Evolutionary conservation across 2,329 filamentous ascomycete species (phyloP), one percentile per base, ranked within the genome.

Genomic region (Rutstroemia sp.): DNA sequence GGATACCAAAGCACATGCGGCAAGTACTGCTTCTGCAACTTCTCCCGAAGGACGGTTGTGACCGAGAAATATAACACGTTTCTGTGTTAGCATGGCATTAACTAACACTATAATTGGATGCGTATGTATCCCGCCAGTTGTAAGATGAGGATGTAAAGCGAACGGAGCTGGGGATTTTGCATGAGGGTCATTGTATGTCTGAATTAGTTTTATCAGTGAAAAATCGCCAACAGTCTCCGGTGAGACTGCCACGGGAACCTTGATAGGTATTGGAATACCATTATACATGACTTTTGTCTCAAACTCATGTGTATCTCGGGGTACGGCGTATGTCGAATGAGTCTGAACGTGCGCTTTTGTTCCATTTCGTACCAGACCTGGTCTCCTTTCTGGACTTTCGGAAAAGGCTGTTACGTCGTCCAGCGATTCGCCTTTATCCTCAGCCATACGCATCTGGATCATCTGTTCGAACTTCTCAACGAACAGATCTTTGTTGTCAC

Each of bases 221-320:
- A 99, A 99, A 73, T 99, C 94, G 60, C 94, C 94, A 16, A 99
- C 94, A 0, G 89, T 96, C 75, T 99, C 94, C 2, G 92, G 89
- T 76, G 92, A 92, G 57, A 95, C 82, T 10, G 94, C 92, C 3
- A 92, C 92, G 0, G 94, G 94, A 7, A 99, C 87, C 73, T 97
- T 97, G 74, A 99, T 90, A 1, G 94, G 94, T 27, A 99, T 92
- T 0, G 92, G 92, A 56, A 97, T 94, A 61, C 91, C 90, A 73
- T 96, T 95, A 75, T 99, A 99, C 68, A 92, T 83, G 66, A 99
- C 90, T 67, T 86, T 90, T 63, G 89, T 95, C 75, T 97, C 94
- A 68, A 96, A 97, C 72, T 99, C 94, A 71, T 99, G 94, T 0
- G 94, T 99, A 69, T 99, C 94, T 66, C 94, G 82, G 8, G 94